phyloP scores from a whole-genome alignment of 2,329 filamentous ascomycete genomes.

The Penicillium vulpinum region DNA sequence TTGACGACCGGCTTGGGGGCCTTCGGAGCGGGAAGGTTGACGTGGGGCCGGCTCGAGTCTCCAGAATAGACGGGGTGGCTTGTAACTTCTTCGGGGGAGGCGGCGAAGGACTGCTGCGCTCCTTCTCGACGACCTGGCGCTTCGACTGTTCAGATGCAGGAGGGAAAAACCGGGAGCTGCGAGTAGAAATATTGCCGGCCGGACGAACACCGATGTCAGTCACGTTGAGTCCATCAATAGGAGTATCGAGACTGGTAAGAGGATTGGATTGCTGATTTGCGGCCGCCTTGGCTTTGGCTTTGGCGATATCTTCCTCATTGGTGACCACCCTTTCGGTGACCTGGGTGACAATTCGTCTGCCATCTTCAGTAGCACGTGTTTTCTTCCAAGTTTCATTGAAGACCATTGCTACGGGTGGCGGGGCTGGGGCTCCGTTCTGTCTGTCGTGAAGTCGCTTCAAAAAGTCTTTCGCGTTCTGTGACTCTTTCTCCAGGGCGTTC shows the following conservation, averaged over 20 bases:
- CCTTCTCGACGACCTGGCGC: conserved; percentile 33
- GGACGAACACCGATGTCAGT: conserved; percentile 20
- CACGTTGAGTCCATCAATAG: not conserved
- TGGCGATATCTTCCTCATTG: conserved; percentile 1
- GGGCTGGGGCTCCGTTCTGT: conserved; percentile 17
- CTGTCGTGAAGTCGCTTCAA: conserved; percentile 42
- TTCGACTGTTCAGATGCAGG: conserved; percentile 39
- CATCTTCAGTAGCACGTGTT: conserved; percentile 44
- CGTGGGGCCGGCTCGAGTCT: conserved; percentile 52
- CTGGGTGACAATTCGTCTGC: conserved; percentile 41
- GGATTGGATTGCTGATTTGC: conserved; percentile 30
- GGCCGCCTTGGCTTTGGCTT: not conserved
- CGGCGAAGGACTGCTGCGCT: conserved; percentile 48
- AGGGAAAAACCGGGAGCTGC: conserved; percentile 53
- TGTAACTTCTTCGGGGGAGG: conserved; percentile 60
- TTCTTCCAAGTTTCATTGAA: conserved; percentile 52
- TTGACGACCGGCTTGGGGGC: conserved; percentile 76
- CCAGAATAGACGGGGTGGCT: conserved; percentile 58
- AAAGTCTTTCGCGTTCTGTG: conserved; percentile 43
- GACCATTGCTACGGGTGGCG: conserved; percentile 33
- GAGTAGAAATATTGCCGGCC: conserved; percentile 36
- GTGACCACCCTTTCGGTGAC: conserved; percentile 31
- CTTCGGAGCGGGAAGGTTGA: conserved; percentile 60
- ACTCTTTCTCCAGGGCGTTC: conserved; percentile 42
- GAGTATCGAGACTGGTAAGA: conserved; percentile 38